Percentiles rank a stretch among this genome's conserved stretches.
Conservation (phyloP, 1,284 basidiomycete species). For the Trichosporon coremiiforme region DNA sequence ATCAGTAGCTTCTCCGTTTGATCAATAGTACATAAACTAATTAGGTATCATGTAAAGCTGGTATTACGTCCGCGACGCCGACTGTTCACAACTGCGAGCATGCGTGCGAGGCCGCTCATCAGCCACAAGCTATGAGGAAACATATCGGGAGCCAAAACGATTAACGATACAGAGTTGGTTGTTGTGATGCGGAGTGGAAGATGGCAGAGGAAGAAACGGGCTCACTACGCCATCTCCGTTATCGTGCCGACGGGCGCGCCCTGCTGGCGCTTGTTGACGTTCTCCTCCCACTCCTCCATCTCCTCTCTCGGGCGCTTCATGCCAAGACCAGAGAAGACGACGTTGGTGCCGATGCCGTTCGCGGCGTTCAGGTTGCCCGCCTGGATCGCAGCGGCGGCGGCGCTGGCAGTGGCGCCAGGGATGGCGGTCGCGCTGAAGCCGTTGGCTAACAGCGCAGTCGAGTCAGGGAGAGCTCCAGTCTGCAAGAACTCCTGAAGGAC, state of each 20-base stretch:
- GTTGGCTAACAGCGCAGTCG: constrained; percentile 22
- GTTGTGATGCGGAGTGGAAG: not conserved
- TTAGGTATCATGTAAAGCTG: not conserved
- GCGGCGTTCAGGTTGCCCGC: constrained; percentile 24
- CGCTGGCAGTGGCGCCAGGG: not conserved
- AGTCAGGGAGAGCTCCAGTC: constrained; percentile 41
- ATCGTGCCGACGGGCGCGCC: constrained; percentile 19
- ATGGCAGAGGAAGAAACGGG: not conserved
- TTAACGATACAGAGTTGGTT: not conserved
- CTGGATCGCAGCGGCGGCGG: constrained; percentile 20
- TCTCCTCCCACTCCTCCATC: constrained; percentile 38
- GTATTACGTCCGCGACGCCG: not conserved
- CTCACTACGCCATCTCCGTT: constrained; percentile 25
- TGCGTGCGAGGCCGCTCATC: not conserved
- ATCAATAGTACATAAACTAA: not conserved
- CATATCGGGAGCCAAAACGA: not conserved
- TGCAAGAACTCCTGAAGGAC: constrained; percentile 45
- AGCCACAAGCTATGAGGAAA: too few species aligned
- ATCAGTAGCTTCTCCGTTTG: too few species aligned
- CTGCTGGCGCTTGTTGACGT: constrained; percentile 26
- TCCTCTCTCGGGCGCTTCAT: constrained; percentile 46
- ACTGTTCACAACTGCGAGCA: not conserved
- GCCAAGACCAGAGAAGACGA: constrained; percentile 43
- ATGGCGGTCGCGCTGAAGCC: constrained; percentile 17
- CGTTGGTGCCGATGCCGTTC: constrained; percentile 39